phyloP scores from a whole-genome alignment of 179 eudicot species.

The Drosera spatulata region DNA sequence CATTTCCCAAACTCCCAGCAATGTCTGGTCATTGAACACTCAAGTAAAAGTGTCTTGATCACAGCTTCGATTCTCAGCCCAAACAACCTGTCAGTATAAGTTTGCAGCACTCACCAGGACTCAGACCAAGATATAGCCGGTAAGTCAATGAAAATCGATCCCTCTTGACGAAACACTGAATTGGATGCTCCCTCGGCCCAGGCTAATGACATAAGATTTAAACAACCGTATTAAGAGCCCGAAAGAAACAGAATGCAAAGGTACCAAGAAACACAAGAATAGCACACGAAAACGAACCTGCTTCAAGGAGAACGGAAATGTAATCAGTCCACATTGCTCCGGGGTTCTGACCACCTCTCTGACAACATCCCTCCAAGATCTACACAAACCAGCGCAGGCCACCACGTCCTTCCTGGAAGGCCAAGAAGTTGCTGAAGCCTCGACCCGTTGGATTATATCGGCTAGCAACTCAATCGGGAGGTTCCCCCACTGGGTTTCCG shows the following conservation, averaged over 20 bases:
- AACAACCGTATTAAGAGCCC: no score
- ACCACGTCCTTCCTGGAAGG: slow-evolving; percentile 35
- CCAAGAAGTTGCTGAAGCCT: slow-evolving; percentile 27
- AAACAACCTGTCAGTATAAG: background rate
- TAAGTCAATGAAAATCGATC: slow-evolving; percentile 34
- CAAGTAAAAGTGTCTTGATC: background rate
- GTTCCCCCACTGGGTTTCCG: slow-evolving; percentile 26
- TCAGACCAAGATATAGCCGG: slow-evolving; percentile 40
- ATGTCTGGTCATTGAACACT: background rate
- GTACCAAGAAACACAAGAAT: no score
- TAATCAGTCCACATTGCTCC: no score
- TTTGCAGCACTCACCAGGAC: slow-evolving; percentile 31
- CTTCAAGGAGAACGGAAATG: no score
- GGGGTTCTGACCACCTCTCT: no score
- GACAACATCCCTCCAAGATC: background rate
- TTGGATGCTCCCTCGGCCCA: slow-evolving; percentile 45
- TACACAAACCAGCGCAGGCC: slow-evolving; percentile 25
- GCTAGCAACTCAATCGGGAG: slow-evolving; percentile 41
- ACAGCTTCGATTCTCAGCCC: background rate
- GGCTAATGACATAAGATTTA: slow-evolving; percentile 16
- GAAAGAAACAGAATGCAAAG: no score
- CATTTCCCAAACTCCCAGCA: background rate
- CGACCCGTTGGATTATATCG: slow-evolving; percentile 29
- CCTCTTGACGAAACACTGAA: slow-evolving; percentile 50
- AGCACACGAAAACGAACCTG: no score